Evolutionary conservation across 192 early-diverging fungal species (phyloP), one percentile per base, ranked within the genome.

Genomic region (Mortierella alpina): DNA sequence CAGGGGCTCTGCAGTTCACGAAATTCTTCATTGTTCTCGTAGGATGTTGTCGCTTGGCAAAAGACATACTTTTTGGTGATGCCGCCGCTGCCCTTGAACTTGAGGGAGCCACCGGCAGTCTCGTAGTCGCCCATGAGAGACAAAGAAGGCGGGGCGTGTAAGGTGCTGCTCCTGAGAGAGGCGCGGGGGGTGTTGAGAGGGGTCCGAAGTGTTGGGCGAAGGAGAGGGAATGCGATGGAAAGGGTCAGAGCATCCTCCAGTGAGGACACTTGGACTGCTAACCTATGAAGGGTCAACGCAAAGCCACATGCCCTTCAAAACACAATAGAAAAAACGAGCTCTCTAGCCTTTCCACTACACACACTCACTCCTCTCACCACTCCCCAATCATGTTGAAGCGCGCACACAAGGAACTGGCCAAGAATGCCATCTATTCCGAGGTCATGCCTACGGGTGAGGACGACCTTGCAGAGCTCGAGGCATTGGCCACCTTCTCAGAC

Each of bases 81-180:
- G 14, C 76, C 54, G 40, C 80, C 84, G 39, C 77, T 70, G 52
- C 90, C 90, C 63, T 92, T 93, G 59, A 93, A 83, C 70, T 89
- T 91, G 56, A 93, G 84, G 7, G 90, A 85, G 42, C 91, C 91
- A n/a, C 88, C 87, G 15, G 59, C 42, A 14, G 55, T 74, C 65
- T 74, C 64, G 57, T 74, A 68, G 64, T 67, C 63, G 55, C 53
- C 61, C 70, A 72, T 72, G 31, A 31, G 31, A 31, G 31, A 31
- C 31, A 31, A 31, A 31, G 31, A 31, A 31, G 31, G 31, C 31
- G 31, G 31, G 31, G 31, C 31, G 31, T 31, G 31, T 31, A 31
- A 31, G 31, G 31, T 31, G 31, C 31, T 31, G 31, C 31, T 31
- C 31, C 31, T 31, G 31, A 31, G 31, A 31, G 31, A 31, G 31